Evolutionary conservation across 2,329 filamentous ascomycete species (phyloP), one percentile per base, ranked within the genome.

Genomic region (Lomentospora prolificans): DNA sequence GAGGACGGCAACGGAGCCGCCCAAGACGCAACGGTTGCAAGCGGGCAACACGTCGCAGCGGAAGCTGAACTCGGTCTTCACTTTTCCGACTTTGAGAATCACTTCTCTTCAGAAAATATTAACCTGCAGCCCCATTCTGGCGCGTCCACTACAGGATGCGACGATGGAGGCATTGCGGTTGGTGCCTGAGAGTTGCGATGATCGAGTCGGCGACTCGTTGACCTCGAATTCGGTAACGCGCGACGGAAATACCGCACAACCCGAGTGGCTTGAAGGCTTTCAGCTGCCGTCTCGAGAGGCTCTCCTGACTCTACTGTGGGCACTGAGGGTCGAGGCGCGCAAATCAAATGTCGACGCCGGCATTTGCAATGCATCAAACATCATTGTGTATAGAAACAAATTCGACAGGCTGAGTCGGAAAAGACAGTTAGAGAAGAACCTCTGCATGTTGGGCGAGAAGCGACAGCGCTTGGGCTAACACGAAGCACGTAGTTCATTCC

Each of bases 131-230:
- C 82, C 82, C 79, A 78, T 73, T 70, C 77, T 86, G 83, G 83
- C 83, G 83, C 83, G 83, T 86, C 83, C 83, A 66, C 75, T 85
- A 65, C 73, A 72, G 82, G 82, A 86, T 85, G 83, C 83, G 83
- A 86, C 83, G 81, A 78, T 84, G 80, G 79, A 70, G 78, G 80
- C 78, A 75, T 81, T 86, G 83, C 83, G 82, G 83, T 85, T 80
- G 77, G 80, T 79, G 70, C 82, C 80, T 82, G 73, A 83, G 70
- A 71, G 75, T 73, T 64, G 68, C 64, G 72, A 77, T 62, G 69
- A 72, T 64, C 72, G 67, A 69, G 73, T 73, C 70, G 72, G 65
- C 63, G 67, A 64, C 62, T 62, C 61, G 63, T 57, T 58, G 62
- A 59, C 60, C 64, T 69, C 65, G 64, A 60, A 64, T 59, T 54